These are phyloP conservation scores for Phialophora macrospora DNA, from an alignment of 2,329 filamentous ascomycete genomes.

Conservation along the genomic window DNA sequence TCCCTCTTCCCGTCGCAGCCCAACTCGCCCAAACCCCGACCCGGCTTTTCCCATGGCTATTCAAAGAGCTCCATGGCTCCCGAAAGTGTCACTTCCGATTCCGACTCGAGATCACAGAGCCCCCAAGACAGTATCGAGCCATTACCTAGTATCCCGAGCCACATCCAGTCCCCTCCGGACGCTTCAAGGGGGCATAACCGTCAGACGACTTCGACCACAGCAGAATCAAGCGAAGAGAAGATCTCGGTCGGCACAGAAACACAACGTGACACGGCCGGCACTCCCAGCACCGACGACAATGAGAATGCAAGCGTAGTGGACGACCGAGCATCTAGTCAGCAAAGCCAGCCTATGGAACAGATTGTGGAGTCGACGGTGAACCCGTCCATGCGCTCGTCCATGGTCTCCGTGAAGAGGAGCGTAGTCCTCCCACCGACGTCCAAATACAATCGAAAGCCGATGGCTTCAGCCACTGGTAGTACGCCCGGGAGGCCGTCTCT, in stretches of 20 bases:
- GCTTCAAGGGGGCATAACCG: slow-evolving; percentile 22
- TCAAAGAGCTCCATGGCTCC: slow-evolving; percentile 35
- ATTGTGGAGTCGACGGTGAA: slow-evolving; percentile 7
- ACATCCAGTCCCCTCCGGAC: slow-evolving; percentile 10
- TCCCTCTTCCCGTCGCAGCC: slow-evolving; percentile 31
- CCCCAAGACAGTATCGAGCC: slow-evolving; percentile 27
- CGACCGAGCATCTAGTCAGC: slow-evolving; percentile 21
- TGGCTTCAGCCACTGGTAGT: slow-evolving; percentile 19
- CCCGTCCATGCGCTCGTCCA: slow-evolving; percentile 32
- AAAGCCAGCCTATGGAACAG: slow-evolving; percentile 10
- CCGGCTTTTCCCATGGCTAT: slow-evolving; percentile 30
- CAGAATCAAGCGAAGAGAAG: slow-evolving; percentile 30
- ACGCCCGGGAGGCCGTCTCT: slow-evolving; percentile 24
- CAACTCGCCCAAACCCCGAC: slow-evolving; percentile 30
- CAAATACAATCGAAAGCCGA: slow-evolving; percentile 38
- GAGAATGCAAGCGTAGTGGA: slow-evolving; percentile 28
- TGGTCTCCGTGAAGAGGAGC: slow-evolving; percentile 27
- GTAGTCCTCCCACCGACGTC: slow-evolving; percentile 35
- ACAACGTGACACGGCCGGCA: slow-evolving; percentile 15
- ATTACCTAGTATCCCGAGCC: slow-evolving; percentile 16
- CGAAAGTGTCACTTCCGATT: slow-evolving; percentile 24
- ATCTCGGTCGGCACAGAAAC: slow-evolving; percentile 28
- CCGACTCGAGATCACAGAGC: slow-evolving; percentile 29
- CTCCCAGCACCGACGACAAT: slow-evolving; percentile 26
- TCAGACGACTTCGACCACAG: slow-evolving; percentile 24